phyloP scores from a whole-genome alignment of 2,329 filamentous ascomycete species.

The Pseudophaeomoniella oleicola region DNA sequence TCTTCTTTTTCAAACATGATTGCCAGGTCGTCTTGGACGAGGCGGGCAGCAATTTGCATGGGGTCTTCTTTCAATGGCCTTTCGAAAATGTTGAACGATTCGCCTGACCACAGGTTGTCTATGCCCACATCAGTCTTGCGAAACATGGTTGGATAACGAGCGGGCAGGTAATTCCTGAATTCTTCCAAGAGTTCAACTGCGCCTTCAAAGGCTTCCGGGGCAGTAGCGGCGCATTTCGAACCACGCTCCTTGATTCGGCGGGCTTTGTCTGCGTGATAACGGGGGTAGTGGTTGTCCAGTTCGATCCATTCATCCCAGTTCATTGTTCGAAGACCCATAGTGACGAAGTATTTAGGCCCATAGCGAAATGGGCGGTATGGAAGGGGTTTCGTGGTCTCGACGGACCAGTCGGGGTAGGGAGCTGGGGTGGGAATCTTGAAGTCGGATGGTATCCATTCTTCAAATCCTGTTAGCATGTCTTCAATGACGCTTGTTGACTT shows the following conservation, averaged over 20 bases:
- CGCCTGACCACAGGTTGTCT: constrained; percentile 55
- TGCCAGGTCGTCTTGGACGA: constrained; percentile 70
- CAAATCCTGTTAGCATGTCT: too few species aligned
- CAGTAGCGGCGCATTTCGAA: constrained; percentile 51
- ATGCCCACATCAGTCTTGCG: constrained; percentile 48
- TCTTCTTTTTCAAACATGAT: constrained; percentile 67
- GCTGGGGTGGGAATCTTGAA: constrained; percentile 46
- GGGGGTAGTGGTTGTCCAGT: constrained; percentile 63
- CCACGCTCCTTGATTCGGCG: constrained; percentile 53
- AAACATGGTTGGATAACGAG: constrained; percentile 62
- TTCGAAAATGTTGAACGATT: constrained; percentile 53
- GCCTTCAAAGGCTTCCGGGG: constrained; percentile 54
- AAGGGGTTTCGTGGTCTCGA: constrained; percentile 54
- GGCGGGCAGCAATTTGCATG: constrained; percentile 57
- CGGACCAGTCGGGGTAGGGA: constrained; percentile 54
- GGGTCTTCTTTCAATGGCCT: constrained; percentile 59
- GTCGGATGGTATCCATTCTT: constrained; percentile 38
- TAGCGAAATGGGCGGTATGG: constrained; percentile 68
- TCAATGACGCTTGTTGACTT: too few species aligned
- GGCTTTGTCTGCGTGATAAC: constrained; percentile 58
- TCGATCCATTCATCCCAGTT: constrained; percentile 65
- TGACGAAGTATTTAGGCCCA: constrained; percentile 62
- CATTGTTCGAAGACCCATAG: constrained; percentile 61
- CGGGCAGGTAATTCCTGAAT: constrained; percentile 52
- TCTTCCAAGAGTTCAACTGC: constrained; percentile 67